Evolutionary conservation across 108 stramenopile genomes (phyloP).

Genomic region (Heterococcus sp.): DNA sequence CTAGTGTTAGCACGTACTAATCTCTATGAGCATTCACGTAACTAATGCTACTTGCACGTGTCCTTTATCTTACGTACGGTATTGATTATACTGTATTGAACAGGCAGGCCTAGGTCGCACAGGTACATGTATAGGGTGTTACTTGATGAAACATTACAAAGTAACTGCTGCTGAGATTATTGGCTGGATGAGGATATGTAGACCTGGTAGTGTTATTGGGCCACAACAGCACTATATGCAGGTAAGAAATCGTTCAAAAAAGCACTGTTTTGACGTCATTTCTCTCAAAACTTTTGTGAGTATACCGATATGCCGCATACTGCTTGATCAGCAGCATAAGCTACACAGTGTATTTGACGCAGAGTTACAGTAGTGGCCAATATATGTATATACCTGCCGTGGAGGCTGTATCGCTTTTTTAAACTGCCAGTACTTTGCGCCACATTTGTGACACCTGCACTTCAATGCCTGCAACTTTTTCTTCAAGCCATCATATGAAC

Average conservation of each 20-base stretch:
- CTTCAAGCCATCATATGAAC: too few relatives aligned
- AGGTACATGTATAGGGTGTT: slow-evolving; percentile 69
- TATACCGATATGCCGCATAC: background rate
- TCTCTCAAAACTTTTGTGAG: background rate
- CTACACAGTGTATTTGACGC: too few relatives aligned
- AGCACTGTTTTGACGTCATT: background rate
- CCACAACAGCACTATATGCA: slow-evolving; percentile 96
- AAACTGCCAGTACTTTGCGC: background rate
- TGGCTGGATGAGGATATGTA: slow-evolving; percentile 54
- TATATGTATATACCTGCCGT: background rate
- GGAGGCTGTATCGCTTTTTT: background rate
- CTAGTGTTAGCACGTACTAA: background rate
- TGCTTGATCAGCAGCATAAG: background rate
- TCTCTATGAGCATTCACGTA: background rate
- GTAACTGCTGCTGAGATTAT: slow-evolving; percentile 60
- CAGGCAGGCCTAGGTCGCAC: slow-evolving; percentile 94
- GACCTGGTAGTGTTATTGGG: slow-evolving; percentile 81
- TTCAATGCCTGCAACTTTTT: background rate
- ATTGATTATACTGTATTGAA: too few relatives aligned
- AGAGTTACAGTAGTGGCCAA: too few relatives aligned
- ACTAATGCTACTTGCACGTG: too few relatives aligned
- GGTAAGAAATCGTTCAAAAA: slow-evolving; percentile 1
- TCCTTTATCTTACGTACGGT: too few relatives aligned
- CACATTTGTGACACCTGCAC: background rate
- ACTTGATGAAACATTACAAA: slow-evolving; percentile 62